Evolutionary conservation across 805 yeast species (phyloP).

Genomic region (Pichia thaimueangensis): DNA sequence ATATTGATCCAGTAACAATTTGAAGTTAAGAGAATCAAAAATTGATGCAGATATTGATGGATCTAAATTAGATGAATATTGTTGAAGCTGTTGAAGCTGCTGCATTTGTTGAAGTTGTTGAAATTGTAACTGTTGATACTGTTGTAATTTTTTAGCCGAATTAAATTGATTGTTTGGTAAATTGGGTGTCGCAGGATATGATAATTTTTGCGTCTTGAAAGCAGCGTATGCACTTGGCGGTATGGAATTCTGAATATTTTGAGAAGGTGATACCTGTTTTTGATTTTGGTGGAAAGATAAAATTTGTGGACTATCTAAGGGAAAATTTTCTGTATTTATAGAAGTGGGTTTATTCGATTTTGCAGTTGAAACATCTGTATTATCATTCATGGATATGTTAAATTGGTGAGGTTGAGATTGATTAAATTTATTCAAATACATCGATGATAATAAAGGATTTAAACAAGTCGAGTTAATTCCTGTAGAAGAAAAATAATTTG

Average conservation of each 20-base stretch:
- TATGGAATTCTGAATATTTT: neutral
- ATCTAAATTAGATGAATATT: neutral
- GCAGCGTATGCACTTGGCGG: neutral
- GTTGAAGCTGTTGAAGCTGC: constrained; percentile 1
- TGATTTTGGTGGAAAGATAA: neutral
- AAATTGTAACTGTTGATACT: neutral
- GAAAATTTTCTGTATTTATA: neutral
- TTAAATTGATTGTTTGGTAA: neutral
- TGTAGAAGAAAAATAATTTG: too few relatives aligned
- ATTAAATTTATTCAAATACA: neutral
- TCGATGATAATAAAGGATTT: neutral
- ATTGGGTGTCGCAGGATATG: neutral
- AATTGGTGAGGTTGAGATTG: neutral
- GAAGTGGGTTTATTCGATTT: neutral
- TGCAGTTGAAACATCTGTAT: neutral
- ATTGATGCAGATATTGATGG: neutral
- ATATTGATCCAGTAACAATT: neutral
- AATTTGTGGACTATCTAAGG: too few relatives aligned
- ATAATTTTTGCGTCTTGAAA: neutral
- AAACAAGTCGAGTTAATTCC: neutral
- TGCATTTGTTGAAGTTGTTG: neutral
- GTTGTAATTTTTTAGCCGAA: neutral
- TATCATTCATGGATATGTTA: too few relatives aligned
- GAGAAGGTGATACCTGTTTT: neutral
- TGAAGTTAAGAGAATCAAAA: neutral